Evolutionary conservation across 495 filamentous ascomycete genomes (phyloP), one percentile per base, ranked within the genome.

Genomic region (Daldinia childiae): DNA sequence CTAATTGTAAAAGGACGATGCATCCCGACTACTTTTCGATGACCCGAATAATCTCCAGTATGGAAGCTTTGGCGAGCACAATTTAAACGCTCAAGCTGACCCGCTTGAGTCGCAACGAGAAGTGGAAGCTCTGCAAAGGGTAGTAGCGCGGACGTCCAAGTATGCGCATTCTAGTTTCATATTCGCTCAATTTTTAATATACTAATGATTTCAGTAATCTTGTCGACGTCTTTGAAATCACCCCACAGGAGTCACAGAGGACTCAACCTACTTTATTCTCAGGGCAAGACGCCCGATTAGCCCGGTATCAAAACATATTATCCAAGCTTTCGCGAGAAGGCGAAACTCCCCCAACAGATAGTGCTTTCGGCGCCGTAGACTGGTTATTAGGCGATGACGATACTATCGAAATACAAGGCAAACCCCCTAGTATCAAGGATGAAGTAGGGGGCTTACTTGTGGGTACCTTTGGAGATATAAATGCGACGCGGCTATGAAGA

Each of bases 171-270:
- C 61, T 15, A 58, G 39, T 48, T 45, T 21, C 14, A 36, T 26
- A 4, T 12, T 17, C 7, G 14, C 3, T 48, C 38, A 1, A 32
- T 58, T 4, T 11, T 19, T 17, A 6, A 12, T 43, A 32, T 73
- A 65, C 79, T 83, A 62, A 83, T 75, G 6, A 2, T 29, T 68
- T 63, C 69, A 88, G 86, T 63, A 85, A 85, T 75, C 82, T 88
- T 62, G 85, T 88, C 61, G 86, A 88, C 75, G 86, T 88, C 58
- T 88, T 87, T 79, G 86, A 87, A 52, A 86, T 88, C 74, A 80
- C 83, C 15, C 83, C 85, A 30, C 82, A 84, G 59, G 82, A 82
- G 66, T 70, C 75, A 48, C 78, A 72, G 56, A 71, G 61, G 64
- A 74, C 69, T 24, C 79, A 71, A 26, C 79, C 59, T 15, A 62